Base-by-base conservation (phyloP, 768 basidiomycete species). In the Tulasnella sp. region DNA sequence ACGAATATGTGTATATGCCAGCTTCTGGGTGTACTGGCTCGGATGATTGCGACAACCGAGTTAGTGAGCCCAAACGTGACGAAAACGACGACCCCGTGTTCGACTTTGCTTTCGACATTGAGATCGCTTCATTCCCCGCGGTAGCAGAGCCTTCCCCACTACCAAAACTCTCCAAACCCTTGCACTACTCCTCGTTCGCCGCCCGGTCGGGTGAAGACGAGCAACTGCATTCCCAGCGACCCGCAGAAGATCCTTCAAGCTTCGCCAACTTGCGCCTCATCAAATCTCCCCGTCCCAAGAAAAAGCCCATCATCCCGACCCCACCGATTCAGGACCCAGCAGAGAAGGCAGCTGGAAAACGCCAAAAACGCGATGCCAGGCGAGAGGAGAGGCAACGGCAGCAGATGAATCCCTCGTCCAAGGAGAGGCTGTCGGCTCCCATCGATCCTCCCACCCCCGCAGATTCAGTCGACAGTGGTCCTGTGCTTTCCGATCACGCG, bases 121-220 rank as follows among this genome's bases (percentile, higher is more conserved):
- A 84, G 66, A 86, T 88, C 50, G 72, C 78, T 2, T 76, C 81
- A 2, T 86, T 88, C 9, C 86, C 80, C 73, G 87, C 65, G 76
- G 71, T 52, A 71, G 55, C 34, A 56, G 42, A 38, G 38, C 7
- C 74, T 17, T 24, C 1, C 27, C 55, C 73, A 15, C 67, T 21
- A 68, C 64, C 72, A 69, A 66, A 71, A 70, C 41, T 68, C 10
- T 44, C 49, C n/a, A 60, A 24, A 7, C 55, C 44, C 24, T 13
- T 56, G 24, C 55, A 56, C 29, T 43, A 56, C 44, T 13, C 55
- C 43, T 32, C 51, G 4, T n/a, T 26, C 45, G n/a, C 45, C 5
- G 5, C 5, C n/a, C 23, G 32, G 17, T 23, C 52, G 17, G 11
- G 29, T 7, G 34, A 13, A 32, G 29, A 21, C 24, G 32, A 32